Evolutionary conservation across 495 filamentous ascomycete genomes (phyloP).

Genomic region (Penicillium bovifimosum): DNA sequence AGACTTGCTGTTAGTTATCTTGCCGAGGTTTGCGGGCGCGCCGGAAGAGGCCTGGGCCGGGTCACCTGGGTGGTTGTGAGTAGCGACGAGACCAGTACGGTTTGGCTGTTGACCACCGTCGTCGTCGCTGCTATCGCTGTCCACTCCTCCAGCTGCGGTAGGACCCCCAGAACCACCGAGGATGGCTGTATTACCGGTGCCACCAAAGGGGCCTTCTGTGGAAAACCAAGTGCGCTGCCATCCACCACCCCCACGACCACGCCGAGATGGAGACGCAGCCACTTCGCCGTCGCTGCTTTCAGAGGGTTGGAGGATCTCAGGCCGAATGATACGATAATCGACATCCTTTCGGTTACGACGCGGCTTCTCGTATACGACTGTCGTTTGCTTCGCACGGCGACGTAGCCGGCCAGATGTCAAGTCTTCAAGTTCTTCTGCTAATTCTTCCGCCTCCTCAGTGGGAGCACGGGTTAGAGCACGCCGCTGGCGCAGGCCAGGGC

Average conservation of each 20-base stretch:
- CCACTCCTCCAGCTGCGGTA: constrained; percentile 65
- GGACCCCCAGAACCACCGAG: constrained; percentile 73
- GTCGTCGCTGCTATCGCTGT: constrained; percentile 96
- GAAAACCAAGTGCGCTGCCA: constrained; percentile 78
- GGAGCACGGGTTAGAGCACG: constrained; percentile 48
- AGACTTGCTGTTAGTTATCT: constrained; percentile 72
- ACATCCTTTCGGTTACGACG: constrained; percentile 54
- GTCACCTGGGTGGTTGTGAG: constrained; percentile 63
- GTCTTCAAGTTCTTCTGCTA: constrained; percentile 72
- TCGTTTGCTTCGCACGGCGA: constrained; percentile 48
- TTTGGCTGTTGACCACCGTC: constrained; percentile 56
- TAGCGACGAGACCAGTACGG: constrained; percentile 54
- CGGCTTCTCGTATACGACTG: constrained; percentile 54
- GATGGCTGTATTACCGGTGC: constrained; percentile 64
- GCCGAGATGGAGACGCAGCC: constrained; percentile 62
- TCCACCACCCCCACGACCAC: constrained; percentile 50
- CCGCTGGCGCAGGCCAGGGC: constrained; percentile 46
- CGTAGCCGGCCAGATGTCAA: constrained; percentile 52
- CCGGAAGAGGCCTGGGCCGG: constrained; percentile 55
- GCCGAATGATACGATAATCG: constrained; percentile 71
- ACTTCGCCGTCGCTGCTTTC: constrained; percentile 60
- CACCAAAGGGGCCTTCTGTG: constrained; percentile 88
- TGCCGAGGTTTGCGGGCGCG: constrained; percentile 80
- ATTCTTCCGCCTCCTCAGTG: constrained; percentile 62
- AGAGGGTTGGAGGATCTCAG: constrained; percentile 60